A percentile compares a stretch with the other conserved stretches of the same genome.
These are phyloP conservation scores for Knoxdaviesia proteae DNA, from an alignment of 2,329 filamentous ascomycete species.

Conservation along the genomic window DNA sequence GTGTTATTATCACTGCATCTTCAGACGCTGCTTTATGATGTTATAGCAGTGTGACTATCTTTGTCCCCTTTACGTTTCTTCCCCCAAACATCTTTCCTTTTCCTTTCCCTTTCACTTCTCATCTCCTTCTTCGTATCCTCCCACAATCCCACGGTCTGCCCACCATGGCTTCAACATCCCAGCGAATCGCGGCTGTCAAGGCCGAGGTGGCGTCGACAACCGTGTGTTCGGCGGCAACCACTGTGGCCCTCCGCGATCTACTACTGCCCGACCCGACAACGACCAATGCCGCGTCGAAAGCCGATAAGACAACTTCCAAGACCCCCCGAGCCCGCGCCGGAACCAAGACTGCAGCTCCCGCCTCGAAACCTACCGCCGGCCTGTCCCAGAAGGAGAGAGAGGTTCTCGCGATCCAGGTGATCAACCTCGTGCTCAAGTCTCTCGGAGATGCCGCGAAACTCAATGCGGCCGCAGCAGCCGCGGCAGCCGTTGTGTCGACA, in stretches of 20 bases:
- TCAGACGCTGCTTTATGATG: no score
- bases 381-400: constrained; percentile 39
- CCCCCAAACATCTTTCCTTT: no score
- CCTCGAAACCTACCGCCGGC: constrained; percentile 7
- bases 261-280: constrained; percentile 15
- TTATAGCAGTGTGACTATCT: no score
- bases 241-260: constrained; percentile 25
- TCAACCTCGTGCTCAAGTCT: constrained; percentile 49
- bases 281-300: constrained; percentile 5
- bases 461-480: constrained; percentile 7
- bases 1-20: no score
- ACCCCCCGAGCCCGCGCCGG: no score
- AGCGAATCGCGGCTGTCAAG: constrained; percentile 25
- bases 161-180: not conserved
- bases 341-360: constrained; percentile 10
- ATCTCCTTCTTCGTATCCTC: no score
- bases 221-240: constrained; percentile 30
- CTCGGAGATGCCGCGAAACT: constrained; percentile 45
- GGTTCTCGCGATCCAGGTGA: constrained; percentile 48
- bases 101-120: no score
- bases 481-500: constrained; percentile 14
- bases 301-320: no score
- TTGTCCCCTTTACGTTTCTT: no score
- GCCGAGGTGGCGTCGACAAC: constrained; percentile 28
- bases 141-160: no score